Base-by-base conservation (phyloP, 1,139 yeast genomes). In the Magnusiomyces ingens region DNA sequence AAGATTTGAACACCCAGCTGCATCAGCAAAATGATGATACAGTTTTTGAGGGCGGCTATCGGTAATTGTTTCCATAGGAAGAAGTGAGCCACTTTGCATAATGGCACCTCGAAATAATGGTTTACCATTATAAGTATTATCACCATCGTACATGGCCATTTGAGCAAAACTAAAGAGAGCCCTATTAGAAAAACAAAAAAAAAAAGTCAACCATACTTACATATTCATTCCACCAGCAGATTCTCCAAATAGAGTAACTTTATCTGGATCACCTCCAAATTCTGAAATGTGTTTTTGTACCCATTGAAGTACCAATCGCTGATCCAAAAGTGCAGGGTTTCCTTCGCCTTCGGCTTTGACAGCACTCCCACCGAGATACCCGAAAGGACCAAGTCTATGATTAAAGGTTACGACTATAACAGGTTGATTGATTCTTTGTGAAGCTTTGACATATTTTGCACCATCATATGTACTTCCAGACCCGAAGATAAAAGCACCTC, bases 401-500 rank as follows among this genome's bases (percentile, higher is more conserved):
- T 60, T 58, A 19, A 58, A 36, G 35, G 62, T 49, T 10, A 64
- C 68, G 47, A 57, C 58, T 22, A 62, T 54, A 44, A 57, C 55
- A 4, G 58, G 60, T 40, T 58, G 60, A 19, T 52, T 54, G 51
- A 60, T 59, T 35, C 57, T 55, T 10, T 62, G 61, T 26, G 62
- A 57, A 50, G 57, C 54, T 53, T 54, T 49, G 47, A 63, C 57
- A 40, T 57, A 57, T 19, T 57, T 40, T 21, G 53, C 37, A 22
- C 56, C 54, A 41, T 61, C 53, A 11, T 63, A 55, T 3, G 45
- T 36, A 18, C 40, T 51, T 1, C 56, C 35, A 19, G 53, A 32
- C 10, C 70, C 69, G 40, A 57, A 60, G 18, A 55, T 45, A 52
- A 61, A 70, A 1, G 69, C 70, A 38, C 74, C 74, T n/a, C 74